Percentiles rank a stretch among this genome's conserved stretches.
phyloP scores from a whole-genome alignment of 164 flowering plant species.

The Berberis thunbergii region DNA sequence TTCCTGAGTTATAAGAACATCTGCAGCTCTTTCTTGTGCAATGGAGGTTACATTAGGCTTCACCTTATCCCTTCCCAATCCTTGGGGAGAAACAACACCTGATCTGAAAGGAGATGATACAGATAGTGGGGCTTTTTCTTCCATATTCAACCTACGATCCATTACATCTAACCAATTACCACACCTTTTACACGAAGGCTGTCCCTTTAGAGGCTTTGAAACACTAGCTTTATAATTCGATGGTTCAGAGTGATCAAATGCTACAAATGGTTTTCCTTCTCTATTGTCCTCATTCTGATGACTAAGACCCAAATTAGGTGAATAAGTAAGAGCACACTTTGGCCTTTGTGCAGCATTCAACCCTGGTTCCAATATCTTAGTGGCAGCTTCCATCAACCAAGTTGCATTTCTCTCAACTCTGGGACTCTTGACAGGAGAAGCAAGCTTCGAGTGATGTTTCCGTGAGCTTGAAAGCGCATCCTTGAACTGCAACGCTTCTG shows the following conservation, averaged over 20 bases:
- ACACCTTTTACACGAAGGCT: slow-evolving; percentile 50
- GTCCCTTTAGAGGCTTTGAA: slow-evolving; percentile 19
- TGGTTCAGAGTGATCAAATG: slow-evolving; percentile 14
- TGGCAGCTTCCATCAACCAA: slow-evolving; percentile 77
- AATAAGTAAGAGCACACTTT: slow-evolving; percentile 49
- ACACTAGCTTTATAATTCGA: slow-evolving; percentile 12
- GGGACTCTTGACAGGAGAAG: slow-evolving; percentile 64
- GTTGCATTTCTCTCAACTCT: slow-evolving; percentile 40
- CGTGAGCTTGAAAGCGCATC: slow-evolving; percentile 47
- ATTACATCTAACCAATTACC: slow-evolving; percentile 34
- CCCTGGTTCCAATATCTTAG: slow-evolving; percentile 79
- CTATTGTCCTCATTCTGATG: slow-evolving; percentile 13
- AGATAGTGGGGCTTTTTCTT: slow-evolving; percentile 15
- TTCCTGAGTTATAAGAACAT: slow-evolving; percentile 12
- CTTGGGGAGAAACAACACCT: slow-evolving; percentile 23
- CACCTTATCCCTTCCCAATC: slow-evolving; percentile 13
- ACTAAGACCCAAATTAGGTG: slow-evolving; percentile 19
- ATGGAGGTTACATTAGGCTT: slow-evolving; percentile 7
- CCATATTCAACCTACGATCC: slow-evolving; percentile 13
- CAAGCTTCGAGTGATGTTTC: slow-evolving; percentile 57
- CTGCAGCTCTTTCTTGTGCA: slow-evolving; percentile 21
- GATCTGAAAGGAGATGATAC: slow-evolving; percentile 17
- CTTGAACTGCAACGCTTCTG: slow-evolving; percentile 66
- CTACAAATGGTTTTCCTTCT: slow-evolving; percentile 12
- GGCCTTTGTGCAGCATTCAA: slow-evolving; percentile 56